Evolutionary conservation across 768 basidiomycete genomes (phyloP), one percentile per base, ranked within the genome.

Genomic region (Rhizopogon vesiculosus): DNA sequence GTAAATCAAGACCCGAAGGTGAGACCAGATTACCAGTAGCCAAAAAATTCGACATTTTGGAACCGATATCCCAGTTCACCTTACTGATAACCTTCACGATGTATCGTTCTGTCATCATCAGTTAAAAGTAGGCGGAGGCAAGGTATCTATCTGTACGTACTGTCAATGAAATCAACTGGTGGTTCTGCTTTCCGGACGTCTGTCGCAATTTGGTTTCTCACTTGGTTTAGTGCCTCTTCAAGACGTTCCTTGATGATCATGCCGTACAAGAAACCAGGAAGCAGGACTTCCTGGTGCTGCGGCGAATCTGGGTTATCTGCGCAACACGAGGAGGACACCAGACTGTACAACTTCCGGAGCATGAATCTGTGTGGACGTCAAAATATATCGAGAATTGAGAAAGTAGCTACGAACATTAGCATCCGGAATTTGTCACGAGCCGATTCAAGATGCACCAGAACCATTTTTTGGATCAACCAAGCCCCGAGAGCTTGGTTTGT

Each of bases 221-320:
- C 82, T 62, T 80, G 79, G 61, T 81, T 87, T 49, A 98, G 72
- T 22, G 85, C 85, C 69, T 98, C 97, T 61, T 98, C 96, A 57
- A 98, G 79, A 57, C 91, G 85, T 71, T 99, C 97, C 73, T 97
- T 98, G 76, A 99, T 90, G 65, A 98, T 97, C 91, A 96, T 98
- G 48, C 86, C 87, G 68, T 97, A 98, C 22, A 99, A 70, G 61
- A 77, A 84, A 31, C 97, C 97, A 1, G 97, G 97, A 5, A 98
- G 83, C 12, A 99, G 80, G 45, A 96, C 93, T 66, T 99, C 97
- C 69, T 99, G 97, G 66, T 98, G 92, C 68, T 98, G 96, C 56
- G 97, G 94, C 1, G 95, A 98, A 79, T 99, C 97, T 5, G 97
- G 95, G 68, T 98, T 98, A 74, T 99, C 97, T 50, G 89, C 80